Evolutionary conservation across 495 filamentous ascomycete species (phyloP).

Genomic region (Aspergillus avenaceus): DNA sequence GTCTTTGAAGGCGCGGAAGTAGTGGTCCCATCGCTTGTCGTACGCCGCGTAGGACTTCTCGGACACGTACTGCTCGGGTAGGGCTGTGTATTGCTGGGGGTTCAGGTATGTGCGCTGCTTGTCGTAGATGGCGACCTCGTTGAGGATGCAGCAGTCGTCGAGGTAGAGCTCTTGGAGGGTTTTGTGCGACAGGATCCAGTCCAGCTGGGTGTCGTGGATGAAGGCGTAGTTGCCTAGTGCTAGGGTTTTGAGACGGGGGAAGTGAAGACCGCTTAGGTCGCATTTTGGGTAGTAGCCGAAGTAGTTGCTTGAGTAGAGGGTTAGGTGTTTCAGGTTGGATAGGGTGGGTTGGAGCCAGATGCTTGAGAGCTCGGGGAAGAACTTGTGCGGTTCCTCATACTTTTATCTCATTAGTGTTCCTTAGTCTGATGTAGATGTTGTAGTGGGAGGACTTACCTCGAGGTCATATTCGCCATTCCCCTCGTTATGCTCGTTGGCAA

Average conservation of each 20-base stretch:
- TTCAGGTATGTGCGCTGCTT: not conserved
- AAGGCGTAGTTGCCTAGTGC: slow-evolving; percentile 21
- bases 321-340: slow-evolving; percentile 19
- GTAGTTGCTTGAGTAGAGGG: slow-evolving; percentile 18
- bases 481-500: slow-evolving; percentile 9
- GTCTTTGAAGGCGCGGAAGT: slow-evolving; percentile 15
- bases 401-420: no score
- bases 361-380: slow-evolving; percentile 9
- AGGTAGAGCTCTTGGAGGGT: slow-evolving; percentile 21
- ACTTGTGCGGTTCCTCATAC: slow-evolving; percentile 3
- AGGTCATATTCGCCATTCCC: slow-evolving; percentile 14
- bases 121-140: slow-evolving; percentile 3
- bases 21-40: slow-evolving; percentile 18
- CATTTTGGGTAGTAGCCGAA: slow-evolving; percentile 21
- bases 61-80: not conserved
- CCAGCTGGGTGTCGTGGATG: slow-evolving; percentile 21
- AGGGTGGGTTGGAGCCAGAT: slow-evolving; percentile 21
- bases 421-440: no score
- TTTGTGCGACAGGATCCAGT: slow-evolving; percentile 23
- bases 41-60: no score
- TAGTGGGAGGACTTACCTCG: slow-evolving; percentile 6
- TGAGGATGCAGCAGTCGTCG: slow-evolving; percentile 19
- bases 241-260: slow-evolving; percentile 20
- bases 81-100: not conserved
- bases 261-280: slow-evolving; percentile 13